phyloP scores from a whole-genome alignment of 257 asterid species.

The Craterostigma plantagineum region DNA sequence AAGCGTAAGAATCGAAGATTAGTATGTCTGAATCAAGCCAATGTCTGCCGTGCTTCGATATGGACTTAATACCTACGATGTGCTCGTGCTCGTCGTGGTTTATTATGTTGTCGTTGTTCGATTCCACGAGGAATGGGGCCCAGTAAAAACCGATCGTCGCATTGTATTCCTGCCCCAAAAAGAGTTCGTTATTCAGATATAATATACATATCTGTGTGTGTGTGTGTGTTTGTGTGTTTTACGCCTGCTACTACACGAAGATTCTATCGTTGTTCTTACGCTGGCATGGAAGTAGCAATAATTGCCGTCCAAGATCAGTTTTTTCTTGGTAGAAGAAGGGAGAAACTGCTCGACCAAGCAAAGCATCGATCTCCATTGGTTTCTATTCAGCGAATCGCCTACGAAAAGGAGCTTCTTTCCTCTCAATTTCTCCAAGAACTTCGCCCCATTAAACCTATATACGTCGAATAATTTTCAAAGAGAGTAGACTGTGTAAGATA shows the following conservation, averaged over 20 bases:
- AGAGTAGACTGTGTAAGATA: neutral
- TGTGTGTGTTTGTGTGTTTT: no score
- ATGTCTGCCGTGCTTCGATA: constrained; percentile 55
- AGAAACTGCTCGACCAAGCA: constrained; percentile 37
- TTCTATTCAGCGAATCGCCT: constrained; percentile 54
- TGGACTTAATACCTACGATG: constrained; percentile 24
- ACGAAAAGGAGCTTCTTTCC: constrained; percentile 50
- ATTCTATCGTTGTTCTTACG: constrained; percentile 14
- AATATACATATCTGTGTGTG: no score
- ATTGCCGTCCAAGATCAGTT: constrained; percentile 11
- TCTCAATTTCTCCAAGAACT: constrained; percentile 32
- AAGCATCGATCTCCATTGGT: constrained; percentile 53
- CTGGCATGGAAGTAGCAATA: constrained; percentile 14
- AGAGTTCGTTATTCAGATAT: neutral
- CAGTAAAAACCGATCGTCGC: constrained; percentile 67
- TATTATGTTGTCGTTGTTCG: no score
- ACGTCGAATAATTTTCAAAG: neutral
- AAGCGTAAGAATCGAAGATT: constrained; percentile 49
- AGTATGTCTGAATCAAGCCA: constrained; percentile 76
- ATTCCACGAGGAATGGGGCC: constrained; percentile 78
- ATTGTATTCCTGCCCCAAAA: constrained; percentile 44
- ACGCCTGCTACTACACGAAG: neutral
- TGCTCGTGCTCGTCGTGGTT: no score
- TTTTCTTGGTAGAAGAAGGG: constrained; percentile 13
- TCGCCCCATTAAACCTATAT: constrained; percentile 41